phyloP scores from a whole-genome alignment of 345 rosid genomes.

The Syzygium oleosum region DNA sequence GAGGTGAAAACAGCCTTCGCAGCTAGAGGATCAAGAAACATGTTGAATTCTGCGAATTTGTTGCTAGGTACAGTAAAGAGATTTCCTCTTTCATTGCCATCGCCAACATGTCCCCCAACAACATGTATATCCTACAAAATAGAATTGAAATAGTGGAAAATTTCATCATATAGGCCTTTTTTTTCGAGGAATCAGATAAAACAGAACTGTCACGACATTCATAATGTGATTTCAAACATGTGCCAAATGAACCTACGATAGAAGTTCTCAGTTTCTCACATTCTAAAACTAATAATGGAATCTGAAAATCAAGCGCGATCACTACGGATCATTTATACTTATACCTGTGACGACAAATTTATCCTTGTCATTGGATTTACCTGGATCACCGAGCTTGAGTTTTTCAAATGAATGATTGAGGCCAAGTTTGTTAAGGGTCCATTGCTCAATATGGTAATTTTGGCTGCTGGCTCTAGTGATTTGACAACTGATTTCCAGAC shows the following conservation, averaged over 20 bases:
- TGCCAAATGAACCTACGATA: background rate
- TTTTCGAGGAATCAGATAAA: background rate
- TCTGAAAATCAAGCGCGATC: background rate
- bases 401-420: slow-evolving; percentile 34
- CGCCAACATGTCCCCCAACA: slow-evolving; percentile 66
- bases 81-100: slow-evolving; percentile 43
- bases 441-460: slow-evolving; percentile 59
- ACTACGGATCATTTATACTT: background rate
- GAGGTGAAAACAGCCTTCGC: slow-evolving; percentile 63
- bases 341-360: background rate
- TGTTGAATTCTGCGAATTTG: slow-evolving; percentile 61
- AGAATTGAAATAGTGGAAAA: background rate
- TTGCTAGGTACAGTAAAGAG: slow-evolving; percentile 38
- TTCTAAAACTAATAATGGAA: background rate
- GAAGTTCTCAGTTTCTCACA: background rate
- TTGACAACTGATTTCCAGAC: slow-evolving; percentile 45
- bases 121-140: slow-evolving; percentile 49
- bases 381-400: slow-evolving; percentile 39
- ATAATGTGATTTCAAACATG: background rate
- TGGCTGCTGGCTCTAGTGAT: slow-evolving; percentile 33
- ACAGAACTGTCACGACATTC: background rate
- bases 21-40: slow-evolving; percentile 84
- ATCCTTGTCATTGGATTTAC: slow-evolving; percentile 15
- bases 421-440: slow-evolving; percentile 88
- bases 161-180: background rate